Percentiles rank a stretch among this genome's conserved stretches.
These are phyloP conservation scores for sunflower (Helianthus annuus) DNA, from an alignment of 129 eudicot species.

Conservation along the genomic window HanXRQr2.0-SUNRISE NC_035449.2:26159521-26160020, in stretches of 20 bases:
- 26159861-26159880: constrained; percentile 38
- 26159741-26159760: constrained; percentile 32
- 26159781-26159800: constrained; percentile 35
- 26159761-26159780: constrained; percentile 32
- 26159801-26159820: constrained; percentile 35
- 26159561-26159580: constrained; percentile 3
- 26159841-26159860: constrained; percentile 33
- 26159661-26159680: constrained; percentile 29
- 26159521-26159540: constrained; percentile 21
- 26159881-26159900: constrained; percentile 28
- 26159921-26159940: not conserved
- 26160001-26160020: constrained; percentile 35
- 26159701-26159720: constrained; percentile 2
- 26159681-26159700: constrained; percentile 30
- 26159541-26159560: constrained; percentile 6
- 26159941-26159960: not conserved
- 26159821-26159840: constrained; percentile 29
- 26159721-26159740: constrained; percentile 18
- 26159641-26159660: not conserved
- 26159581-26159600: not conserved
- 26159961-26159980: not conserved
- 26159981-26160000: not conserved
- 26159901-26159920: not conserved
- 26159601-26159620: constrained; percentile 5
- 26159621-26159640: not conserved